These are phyloP conservation scores for Cocos nucifera DNA, from an alignment of 176 grass and related monocot genomes.

Conservation along the genomic window DNA sequence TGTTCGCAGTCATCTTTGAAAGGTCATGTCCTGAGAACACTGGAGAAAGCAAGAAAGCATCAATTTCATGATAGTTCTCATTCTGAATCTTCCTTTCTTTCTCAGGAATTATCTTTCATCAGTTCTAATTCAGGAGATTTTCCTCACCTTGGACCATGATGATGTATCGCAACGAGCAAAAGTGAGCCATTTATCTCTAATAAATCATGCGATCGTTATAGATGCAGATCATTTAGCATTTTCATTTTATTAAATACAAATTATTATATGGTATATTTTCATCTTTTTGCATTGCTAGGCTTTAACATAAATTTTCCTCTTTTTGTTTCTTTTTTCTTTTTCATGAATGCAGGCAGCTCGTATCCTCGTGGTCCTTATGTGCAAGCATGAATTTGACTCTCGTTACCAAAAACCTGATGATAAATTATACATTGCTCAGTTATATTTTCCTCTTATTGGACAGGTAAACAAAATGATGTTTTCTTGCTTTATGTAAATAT, in stretches of 20 bases:
- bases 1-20: too few relatives aligned
- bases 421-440: conserved; percentile 89
- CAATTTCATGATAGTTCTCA: too few relatives aligned
- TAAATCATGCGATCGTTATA: not conserved
- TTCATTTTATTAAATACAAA: too few relatives aligned
- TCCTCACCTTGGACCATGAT: conserved; percentile 98
- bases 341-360: conserved; percentile 67
- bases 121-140: conserved; percentile 99
- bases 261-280: too few relatives aligned
- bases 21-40: too few relatives aligned
- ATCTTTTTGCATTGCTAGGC: too few relatives aligned
- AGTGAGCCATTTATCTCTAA: conserved; percentile 39
- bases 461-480: conserved; percentile 37
- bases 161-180: conserved; percentile 91
- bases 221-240: too few relatives aligned
- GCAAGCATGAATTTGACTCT: conserved; percentile 97
- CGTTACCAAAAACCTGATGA: conserved; percentile 96
- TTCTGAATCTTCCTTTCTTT: not conserved
- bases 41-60: too few relatives aligned
- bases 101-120: conserved; percentile 94
- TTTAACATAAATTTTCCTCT: too few relatives aligned
- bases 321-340: conserved; percentile 3
- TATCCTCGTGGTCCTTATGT: conserved; percentile 87
- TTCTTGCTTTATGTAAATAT: conserved; percentile 11
- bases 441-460: conserved; percentile 95